Percentiles rank a stretch among this genome's conserved stretches.
Evolutionary conservation across 169 alveolate species (phyloP).

Genomic region (Plasmodium knowlesi): DNA sequence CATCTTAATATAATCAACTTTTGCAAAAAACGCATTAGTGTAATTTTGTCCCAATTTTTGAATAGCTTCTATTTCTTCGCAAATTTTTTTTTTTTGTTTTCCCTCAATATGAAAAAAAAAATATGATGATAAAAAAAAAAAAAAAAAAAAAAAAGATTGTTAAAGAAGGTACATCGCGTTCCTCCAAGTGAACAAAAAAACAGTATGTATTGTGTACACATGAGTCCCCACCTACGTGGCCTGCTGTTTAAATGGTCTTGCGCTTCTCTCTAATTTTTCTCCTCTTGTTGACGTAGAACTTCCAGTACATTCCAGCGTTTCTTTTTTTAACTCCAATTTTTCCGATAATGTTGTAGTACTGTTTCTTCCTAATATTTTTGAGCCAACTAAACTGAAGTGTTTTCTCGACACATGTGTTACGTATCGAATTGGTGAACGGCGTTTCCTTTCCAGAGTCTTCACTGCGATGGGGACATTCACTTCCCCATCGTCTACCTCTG

Average conservation of each 20-base stretch:
- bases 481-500: neutral
- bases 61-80: neutral
- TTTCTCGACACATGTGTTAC: neutral
- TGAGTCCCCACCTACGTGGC: neutral
- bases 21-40: neutral
- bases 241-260: constrained; percentile 77
- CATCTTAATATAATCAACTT: neutral
- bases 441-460: neutral
- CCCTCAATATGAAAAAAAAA: neutral
- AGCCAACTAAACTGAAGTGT: constrained; percentile 61
- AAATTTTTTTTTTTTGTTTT: neutral
- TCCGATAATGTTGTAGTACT: constrained; percentile 81
- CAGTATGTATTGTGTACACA: neutral
- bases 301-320: constrained; percentile 87
- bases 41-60: neutral
- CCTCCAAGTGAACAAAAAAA: neutral
- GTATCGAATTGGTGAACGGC: neutral
- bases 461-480: neutral
- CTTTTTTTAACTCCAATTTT: constrained; percentile 83
- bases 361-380: constrained; percentile 78
- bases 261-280: constrained; percentile 82
- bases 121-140: neutral
- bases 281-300: constrained; percentile 80
- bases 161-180: neutral
- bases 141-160: neutral